These are phyloP conservation scores for Oryza coarctata DNA, from an alignment of 176 grass and related monocot genomes.

Conservation along the genomic window DNA sequence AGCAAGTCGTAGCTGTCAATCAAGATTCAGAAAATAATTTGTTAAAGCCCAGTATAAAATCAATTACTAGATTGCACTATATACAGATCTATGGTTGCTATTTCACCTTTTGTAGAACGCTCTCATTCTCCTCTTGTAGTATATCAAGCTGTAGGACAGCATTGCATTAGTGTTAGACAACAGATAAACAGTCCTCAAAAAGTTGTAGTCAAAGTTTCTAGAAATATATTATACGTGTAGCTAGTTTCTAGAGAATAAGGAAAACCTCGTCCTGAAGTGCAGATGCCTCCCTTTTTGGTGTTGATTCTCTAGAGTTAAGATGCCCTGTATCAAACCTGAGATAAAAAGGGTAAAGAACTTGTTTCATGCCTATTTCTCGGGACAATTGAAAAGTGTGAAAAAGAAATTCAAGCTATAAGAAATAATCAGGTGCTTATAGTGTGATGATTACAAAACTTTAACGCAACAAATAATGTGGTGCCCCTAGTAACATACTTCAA, in stretches of 20 bases:
- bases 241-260: slow-evolving; percentile 27
- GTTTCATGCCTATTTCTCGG: slow-evolving; percentile 9
- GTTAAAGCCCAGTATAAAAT: slow-evolving; percentile 14
- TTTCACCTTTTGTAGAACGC: slow-evolving; percentile 89
- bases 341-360: slow-evolving; percentile 15
- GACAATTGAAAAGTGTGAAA: slow-evolving; percentile 2
- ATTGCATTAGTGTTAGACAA: slow-evolving; percentile 40
- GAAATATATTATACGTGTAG: slow-evolving; percentile 11
- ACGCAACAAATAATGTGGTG: slow-evolving; percentile 11
- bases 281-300: slow-evolving; percentile 64
- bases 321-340: slow-evolving; percentile 60
- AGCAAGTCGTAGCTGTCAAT: slow-evolving; percentile 81
- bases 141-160: slow-evolving; percentile 87
- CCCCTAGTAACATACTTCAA: slow-evolving; percentile 15
- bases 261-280: slow-evolving; percentile 96
- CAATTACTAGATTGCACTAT: neutral
- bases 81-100: slow-evolving; percentile 6
- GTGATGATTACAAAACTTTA: neutral
- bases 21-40: slow-evolving; percentile 37
- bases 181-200: slow-evolving; percentile 29
- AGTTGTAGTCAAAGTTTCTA: slow-evolving; percentile 20
- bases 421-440: neutral
- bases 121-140: slow-evolving; percentile 98
- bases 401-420: slow-evolving; percentile 19
- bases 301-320: slow-evolving; percentile 63